A percentile compares a stretch with the other conserved stretches of the same genome.
Conservation (phyloP, 164 flowering plant genomes). For the Vitis rotundifolia region DNA sequence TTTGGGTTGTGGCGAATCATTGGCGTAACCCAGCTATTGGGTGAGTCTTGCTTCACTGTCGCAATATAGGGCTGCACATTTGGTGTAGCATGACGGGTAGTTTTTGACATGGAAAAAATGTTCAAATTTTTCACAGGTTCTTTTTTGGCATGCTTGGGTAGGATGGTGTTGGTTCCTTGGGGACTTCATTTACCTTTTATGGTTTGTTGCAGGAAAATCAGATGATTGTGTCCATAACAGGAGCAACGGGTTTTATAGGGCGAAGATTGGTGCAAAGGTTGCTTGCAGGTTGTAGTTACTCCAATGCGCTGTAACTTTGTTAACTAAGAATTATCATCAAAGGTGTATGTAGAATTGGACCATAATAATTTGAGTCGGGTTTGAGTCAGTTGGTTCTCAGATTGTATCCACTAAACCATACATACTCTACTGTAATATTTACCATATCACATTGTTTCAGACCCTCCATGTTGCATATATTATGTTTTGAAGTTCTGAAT, state of each 20-base stretch:
- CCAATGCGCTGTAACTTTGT: not conserved
- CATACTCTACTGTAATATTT: no score
- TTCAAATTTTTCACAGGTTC: no score
- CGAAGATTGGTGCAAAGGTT: conserved; percentile 84
- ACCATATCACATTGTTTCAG: no score
- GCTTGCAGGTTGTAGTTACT: conserved; percentile 52
- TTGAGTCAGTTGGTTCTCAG: not conserved
- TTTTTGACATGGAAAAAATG: no score
- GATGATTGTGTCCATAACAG: conserved; percentile 81
- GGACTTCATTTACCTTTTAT: conserved; percentile 10
- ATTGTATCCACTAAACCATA: not conserved
- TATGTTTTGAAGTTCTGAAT: no score
- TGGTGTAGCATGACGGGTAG: not conserved
- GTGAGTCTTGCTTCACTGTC: not conserved
- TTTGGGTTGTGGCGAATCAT: not conserved
- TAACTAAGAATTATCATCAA: not conserved
- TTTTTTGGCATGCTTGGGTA: no score
- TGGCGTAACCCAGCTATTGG: not conserved
- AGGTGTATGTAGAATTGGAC: not conserved
- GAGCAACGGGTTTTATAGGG: conserved; percentile 96
- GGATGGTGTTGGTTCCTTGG: not conserved
- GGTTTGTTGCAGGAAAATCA: conserved; percentile 47
- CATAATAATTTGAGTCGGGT: not conserved
- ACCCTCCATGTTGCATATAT: no score
- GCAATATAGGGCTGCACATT: not conserved